Evolutionary conservation across 306 rosid genomes (phyloP).

Genomic region (Quercus engelmannii): DNA sequence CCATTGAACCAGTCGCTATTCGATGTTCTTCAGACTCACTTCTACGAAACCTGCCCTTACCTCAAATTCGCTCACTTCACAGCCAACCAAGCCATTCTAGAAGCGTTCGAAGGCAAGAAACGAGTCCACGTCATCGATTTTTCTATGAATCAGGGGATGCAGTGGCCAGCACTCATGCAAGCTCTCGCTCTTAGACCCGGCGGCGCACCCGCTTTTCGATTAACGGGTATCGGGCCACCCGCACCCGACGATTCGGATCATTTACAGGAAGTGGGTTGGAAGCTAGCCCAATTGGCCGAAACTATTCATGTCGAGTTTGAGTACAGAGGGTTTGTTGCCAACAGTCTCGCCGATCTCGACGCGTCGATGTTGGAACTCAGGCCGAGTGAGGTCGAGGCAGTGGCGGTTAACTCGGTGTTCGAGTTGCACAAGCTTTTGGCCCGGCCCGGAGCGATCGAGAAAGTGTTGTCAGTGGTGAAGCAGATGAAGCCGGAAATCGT

Average conservation of each 20-base stretch:
- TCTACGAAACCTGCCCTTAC: constrained; percentile 88
- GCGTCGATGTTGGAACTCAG: constrained; percentile 84
- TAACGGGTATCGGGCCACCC: constrained; percentile 93
- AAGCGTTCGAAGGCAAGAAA: constrained; percentile 71
- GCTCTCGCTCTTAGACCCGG: constrained; percentile 82
- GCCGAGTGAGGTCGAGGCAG: constrained; percentile 61
- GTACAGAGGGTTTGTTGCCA: constrained; percentile 81
- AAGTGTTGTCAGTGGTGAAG: constrained; percentile 62
- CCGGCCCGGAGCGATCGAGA: constrained; percentile 78
- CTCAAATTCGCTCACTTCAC: constrained; percentile 95
- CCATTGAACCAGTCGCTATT: constrained; percentile 51
- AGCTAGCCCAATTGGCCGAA: constrained; percentile 79
- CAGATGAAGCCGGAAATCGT: constrained; percentile 78
- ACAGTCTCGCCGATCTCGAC: constrained; percentile 80
- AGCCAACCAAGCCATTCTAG: constrained; percentile 82
- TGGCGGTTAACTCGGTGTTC: constrained; percentile 86
- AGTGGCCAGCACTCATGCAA: constrained; percentile 96
- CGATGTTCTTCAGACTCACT: constrained; percentile 74
- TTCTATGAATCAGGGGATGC: constrained; percentile 93
- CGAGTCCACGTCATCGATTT: constrained; percentile 89
- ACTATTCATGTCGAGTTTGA: constrained; percentile 70
- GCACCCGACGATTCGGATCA: constrained; percentile 76
- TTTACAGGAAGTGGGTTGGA: constrained; percentile 90
- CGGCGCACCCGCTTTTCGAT: constrained; percentile 75
- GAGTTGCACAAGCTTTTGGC: constrained; percentile 77